Base-by-base conservation (phyloP, 192 early-diverging fungal species). In the Oehlia diaphana region DNA sequence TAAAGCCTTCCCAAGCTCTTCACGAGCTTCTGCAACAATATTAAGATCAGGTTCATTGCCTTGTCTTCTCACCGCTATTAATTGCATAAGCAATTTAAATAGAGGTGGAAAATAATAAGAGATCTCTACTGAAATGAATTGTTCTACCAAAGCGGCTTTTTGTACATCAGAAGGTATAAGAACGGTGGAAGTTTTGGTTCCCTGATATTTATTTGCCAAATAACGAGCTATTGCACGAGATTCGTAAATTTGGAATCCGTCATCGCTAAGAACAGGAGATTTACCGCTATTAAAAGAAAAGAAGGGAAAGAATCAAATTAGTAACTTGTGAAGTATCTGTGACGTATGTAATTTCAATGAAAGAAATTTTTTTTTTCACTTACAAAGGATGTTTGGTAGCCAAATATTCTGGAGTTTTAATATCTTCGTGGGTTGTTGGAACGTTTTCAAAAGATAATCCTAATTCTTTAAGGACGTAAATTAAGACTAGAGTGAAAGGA, bases 201-300 rank as follows among this genome's bases (percentile, higher is more conserved):
- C 37, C 6, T 37, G 37, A 37, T 37, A 37, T 37, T 37, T 37
- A 19, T 72, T 53, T 7, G 62, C 76, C 65, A 87, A 65, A 62
- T 87, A 87, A 35, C 84, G 77, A 35, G 31, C 33, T 33, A 87
- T 87, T 9, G 86, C 84, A 50, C 79, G 84, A 9, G 84, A 84
- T 66, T 87, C 86, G n/a, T 65, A 84, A 9, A 87, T 37, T 16
- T 49, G 9, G 44, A 76, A 82, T 58, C 63, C 79, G 10, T 65
- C 84, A 58, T 87, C 83, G 23, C 78, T 69, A 42, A 87, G 79
- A 33, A 82, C 78, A n/a, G 86, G 86, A 28, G 86, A 70, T 66
- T 78, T 66, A 37, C 86, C 86, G 61, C 73, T 75, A 37, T 37
- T 10, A 33, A 16, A 39, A 62, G 19, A 62, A 4, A 37, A 37